Base-by-base conservation (phyloP, 371 early-diverging fungal genomes). In the Circinella minor region DNA sequence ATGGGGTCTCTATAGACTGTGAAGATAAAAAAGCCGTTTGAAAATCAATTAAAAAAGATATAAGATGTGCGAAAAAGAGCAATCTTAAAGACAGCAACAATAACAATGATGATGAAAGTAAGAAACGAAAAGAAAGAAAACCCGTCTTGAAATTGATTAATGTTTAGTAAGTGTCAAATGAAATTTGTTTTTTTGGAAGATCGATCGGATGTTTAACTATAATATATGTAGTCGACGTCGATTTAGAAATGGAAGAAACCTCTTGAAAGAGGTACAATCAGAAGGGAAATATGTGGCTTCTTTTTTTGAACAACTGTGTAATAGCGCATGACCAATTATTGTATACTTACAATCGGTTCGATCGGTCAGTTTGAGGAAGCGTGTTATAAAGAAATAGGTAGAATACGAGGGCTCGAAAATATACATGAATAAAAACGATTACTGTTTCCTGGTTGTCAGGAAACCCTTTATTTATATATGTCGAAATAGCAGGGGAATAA, bases 131-230 rank as follows among this genome's bases (percentile, higher is more conserved):
- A 51, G 51, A 51, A 51, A 51, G 51, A 51, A 51, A 7, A n/a
- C 4, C 1, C 15, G 51, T 51, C 51, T 51, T 51, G 51, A 51
- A 51, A 51, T 14, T 51, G 3, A 51, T 51, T 51, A 51, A 51
- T 51, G 17, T 51, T 1, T 51, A 51, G 51, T 51, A 51, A 51
- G 51, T 51, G 51, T 51, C n/a, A 51, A 51, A 51, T 51, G 51
- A 2, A 51, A 51, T 51, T 51, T 51, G 51, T 51, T 51, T 4
- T 51, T 51, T 8, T n/a, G n/a, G 15, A 51, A 15, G 51, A 51
- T 51, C 15, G 51, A 13, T 51, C 51, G 51, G 15, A 1, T 51
- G 51, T 51, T 15, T 51, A 51, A 51, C 51, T 51, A 5, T 13
- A 51, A 51, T 51, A 7, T 51, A 51, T 51, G 15, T 51, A 51